Base-by-base conservation (phyloP, 192 early-diverging fungal species). In the Coemansia sp. region DNA sequence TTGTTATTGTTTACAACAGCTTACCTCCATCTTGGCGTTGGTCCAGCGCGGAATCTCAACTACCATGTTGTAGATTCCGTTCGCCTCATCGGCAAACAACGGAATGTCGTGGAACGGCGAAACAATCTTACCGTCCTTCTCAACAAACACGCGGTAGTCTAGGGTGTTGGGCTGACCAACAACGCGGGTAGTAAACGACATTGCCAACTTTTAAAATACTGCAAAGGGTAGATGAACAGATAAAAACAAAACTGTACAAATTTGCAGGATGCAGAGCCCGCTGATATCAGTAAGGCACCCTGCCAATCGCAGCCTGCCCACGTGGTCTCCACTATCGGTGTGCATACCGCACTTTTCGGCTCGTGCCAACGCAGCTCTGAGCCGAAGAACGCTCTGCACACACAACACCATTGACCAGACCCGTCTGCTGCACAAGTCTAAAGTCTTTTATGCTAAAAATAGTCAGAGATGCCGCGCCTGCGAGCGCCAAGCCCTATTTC, bases 81-180 rank as follows among this genome's bases (percentile, higher is more conserved):
- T 93, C 56, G 90, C 89, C 58, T 86, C 87, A 74, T 96, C 93
- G 64, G 94, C 95, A 71, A 88, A 95, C 23, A 97, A 85, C 24
- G 97, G 97, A 63, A 98, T 97, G 85, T 99, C 95, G 84, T 97
- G 97, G 88, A 96, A 99, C 64, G 94, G 88, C 60, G 94, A 97
- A 60, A 97, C 72, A 29, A 89, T 86, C 79, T 88, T 88, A 60
- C 94, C 94, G 69, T 89, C 84, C 77, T 84, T 89, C 83, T 92
- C 90, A 79, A 83, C 87, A 81, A 80, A 98, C 65, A 96, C 86
- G 61, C 92, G 86, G 87, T 93, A 86, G 62, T 98, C 95, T 38
- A 94, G 91, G 19, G 78, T 81, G 51, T 95, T 89, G 70, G 90
- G 86, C 53, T 90, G 87, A 59, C 93, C 94, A 59, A 96, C 86